Base-by-base conservation (phyloP, 2,329 filamentous ascomycete genomes). In the Metarhizium robertsii region DNA sequence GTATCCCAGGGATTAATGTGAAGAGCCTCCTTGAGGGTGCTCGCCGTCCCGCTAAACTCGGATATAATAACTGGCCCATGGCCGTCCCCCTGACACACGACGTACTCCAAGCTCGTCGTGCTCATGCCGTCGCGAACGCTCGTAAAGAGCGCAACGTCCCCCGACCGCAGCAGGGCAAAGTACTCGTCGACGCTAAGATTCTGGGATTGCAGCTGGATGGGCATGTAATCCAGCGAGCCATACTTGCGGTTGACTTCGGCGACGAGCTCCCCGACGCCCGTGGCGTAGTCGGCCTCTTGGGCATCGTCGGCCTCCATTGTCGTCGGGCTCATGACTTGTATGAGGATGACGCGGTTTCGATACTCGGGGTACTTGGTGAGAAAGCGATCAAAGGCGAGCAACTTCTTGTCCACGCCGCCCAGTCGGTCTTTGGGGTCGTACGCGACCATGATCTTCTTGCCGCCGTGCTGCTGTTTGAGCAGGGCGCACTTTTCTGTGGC, bases 101-200 rank as follows among this genome's bases (percentile, higher is more conserved):
- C 84, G 68, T 96, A 97, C 71, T 96, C 92, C 62, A 96, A 76
- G 67, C 90, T 92, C n/a, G 92, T 96, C 0, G 92, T 96, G 75
- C 96, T 96, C 91, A 96, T 96, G 55, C 92, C 92, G 68, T 96
- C 92, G 56, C 92, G 84, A 29, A 96, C 91, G 63, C 90, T 95
- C 10, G 92, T 96, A 70, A 96, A 96, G 46, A 97, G 77, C 2
- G 90, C 92, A 60, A 96, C 88, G 67, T 96, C 91, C 32, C 88
- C 91, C 2, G 90, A 84, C 20, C 92, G 85, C 53, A 97, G 79
- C 16, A 96, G 81, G 2, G 92, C 92, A 70, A 95, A 95, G 70
- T 96, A 96, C 71, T 96, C 92, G 63, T 91, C 87, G 59, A 86
- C 86, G 42, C 85, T 86, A 42, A 96, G 80, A 67, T 96, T 96